Conservation (phyloP, 345 rosid genomes). For the Eucalyptus pauciflora region DNA sequence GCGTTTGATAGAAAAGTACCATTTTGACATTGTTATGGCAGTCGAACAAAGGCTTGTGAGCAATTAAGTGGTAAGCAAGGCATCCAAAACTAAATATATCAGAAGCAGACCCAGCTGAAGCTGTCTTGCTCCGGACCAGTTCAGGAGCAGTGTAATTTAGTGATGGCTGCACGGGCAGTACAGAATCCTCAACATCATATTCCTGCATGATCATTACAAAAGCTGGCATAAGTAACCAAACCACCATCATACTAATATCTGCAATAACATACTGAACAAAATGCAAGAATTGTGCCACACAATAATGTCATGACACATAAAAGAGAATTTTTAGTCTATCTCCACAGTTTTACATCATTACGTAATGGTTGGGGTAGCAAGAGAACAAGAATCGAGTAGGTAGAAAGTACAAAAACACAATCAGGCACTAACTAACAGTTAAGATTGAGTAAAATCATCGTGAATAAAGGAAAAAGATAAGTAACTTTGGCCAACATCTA, state of each 20-base stretch:
- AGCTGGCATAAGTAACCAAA: neutral
- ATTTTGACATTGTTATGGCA: constrained; percentile 97
- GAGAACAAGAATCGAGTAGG: neutral
- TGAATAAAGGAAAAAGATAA: neutral
- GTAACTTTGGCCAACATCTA: neutral
- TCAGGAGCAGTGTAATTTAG: constrained; percentile 95
- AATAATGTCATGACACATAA: neutral
- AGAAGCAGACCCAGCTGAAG: constrained; percentile 65
- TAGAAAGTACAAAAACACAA: neutral
- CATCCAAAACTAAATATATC: constrained; percentile 98
- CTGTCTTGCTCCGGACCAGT: constrained; percentile 57
- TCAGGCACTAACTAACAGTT: neutral
- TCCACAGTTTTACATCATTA: neutral
- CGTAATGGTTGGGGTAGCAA: neutral
- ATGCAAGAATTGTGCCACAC: neutral
- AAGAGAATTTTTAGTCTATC: neutral
- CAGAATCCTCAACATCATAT: constrained; percentile 91
- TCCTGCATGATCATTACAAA: constrained; percentile 38
- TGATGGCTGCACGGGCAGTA: constrained; percentile 88
- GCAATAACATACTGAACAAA: neutral
- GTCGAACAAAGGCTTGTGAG: constrained; percentile 81
- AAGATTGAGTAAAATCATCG: neutral
- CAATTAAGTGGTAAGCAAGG: constrained; percentile 81
- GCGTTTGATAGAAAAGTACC: constrained; percentile 27
- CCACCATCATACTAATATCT: neutral